A percentile compares a stretch with the other conserved stretches of the same genome.
Evolutionary conservation across 768 basidiomycete species (phyloP).

Genomic region (Termitomyces sp.): DNA sequence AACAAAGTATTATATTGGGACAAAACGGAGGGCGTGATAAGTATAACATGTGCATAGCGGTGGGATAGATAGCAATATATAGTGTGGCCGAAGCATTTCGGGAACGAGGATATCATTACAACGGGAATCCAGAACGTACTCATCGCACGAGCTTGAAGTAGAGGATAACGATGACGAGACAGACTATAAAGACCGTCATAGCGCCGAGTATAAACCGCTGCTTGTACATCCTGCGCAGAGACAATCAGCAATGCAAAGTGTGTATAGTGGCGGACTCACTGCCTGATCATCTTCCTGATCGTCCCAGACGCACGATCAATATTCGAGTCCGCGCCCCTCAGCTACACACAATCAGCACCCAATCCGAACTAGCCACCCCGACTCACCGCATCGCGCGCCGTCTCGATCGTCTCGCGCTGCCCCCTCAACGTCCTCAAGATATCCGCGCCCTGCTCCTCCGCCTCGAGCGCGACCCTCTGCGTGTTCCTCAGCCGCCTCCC

Average conservation of each 20-base stretch:
- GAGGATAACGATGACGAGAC: slow-evolving; percentile 68
- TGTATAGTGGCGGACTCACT: slow-evolving; percentile 65
- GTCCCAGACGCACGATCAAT: slow-evolving; percentile 88
- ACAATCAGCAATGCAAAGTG: no score
- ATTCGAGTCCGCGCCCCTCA: slow-evolving; percentile 73
- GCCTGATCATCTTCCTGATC: slow-evolving; percentile 86
- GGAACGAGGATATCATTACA: no score
- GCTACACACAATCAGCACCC: slow-evolving; percentile 32
- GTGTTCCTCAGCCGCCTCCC: slow-evolving; percentile 67
- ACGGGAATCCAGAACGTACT: no score
- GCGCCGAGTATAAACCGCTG: slow-evolving; percentile 75
- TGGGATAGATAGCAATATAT: neutral
- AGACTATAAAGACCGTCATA: slow-evolving; percentile 73
- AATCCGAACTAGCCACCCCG: accelerated
- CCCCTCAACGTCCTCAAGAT: slow-evolving; percentile 74
- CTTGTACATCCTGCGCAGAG: slow-evolving; percentile 75
- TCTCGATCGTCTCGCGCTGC: slow-evolving; percentile 90
- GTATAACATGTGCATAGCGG: neutral
- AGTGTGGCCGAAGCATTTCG: no score
- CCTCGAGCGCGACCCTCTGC: slow-evolving; percentile 86
- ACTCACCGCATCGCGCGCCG: slow-evolving; percentile 75
- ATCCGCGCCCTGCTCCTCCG: slow-evolving; percentile 86
- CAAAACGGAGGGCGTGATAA: no score
- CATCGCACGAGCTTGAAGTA: slow-evolving; percentile 46
- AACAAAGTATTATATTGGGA: no score